A percentile compares a stretch with the other conserved stretches of the same genome.
Evolutionary conservation across 805 yeast genomes (phyloP).

Genomic region (Sugiyamaella mastotermitis): DNA sequence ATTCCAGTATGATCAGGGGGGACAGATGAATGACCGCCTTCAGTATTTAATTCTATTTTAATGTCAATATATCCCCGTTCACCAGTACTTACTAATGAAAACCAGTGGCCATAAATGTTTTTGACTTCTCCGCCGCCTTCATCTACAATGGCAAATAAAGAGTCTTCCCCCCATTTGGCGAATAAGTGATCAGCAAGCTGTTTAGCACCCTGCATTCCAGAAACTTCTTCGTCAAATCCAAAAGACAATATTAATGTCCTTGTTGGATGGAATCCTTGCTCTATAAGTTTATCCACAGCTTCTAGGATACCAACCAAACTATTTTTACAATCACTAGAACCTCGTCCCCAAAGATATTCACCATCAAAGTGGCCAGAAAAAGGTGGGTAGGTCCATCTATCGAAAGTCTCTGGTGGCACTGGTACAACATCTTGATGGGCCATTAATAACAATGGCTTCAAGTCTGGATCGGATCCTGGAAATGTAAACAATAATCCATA

Average conservation of each 20-base stretch:
- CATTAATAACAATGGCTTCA: conserved; percentile 62
- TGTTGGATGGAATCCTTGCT: conserved; percentile 48
- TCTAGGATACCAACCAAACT: conserved; percentile 60
- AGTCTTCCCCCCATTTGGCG: conserved; percentile 53
- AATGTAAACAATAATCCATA: conserved; percentile 61
- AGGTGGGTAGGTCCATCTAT: conserved; percentile 63
- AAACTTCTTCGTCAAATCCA: conserved; percentile 77
- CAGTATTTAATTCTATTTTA: conserved; percentile 44
- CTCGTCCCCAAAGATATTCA: conserved; percentile 65
- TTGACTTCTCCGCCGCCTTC: conserved; percentile 49
- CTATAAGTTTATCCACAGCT: conserved; percentile 51
- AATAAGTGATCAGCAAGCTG: conserved; percentile 42
- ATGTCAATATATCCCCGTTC: conserved; percentile 58
- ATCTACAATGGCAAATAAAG: conserved; percentile 61
- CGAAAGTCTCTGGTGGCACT: conserved; percentile 48
- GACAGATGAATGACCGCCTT: conserved; percentile 77
- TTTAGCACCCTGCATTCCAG: conserved; percentile 59
- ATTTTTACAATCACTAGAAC: conserved; percentile 71
- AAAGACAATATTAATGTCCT: conserved; percentile 60
- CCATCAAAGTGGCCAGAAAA: conserved; percentile 66
- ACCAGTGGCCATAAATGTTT: conserved; percentile 38
- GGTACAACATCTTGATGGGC: conserved; percentile 86
- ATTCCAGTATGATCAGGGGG: conserved; percentile 80
- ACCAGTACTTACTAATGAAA: conserved; percentile 51
- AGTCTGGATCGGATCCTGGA: conserved; percentile 43